Evolutionary conservation across 1,284 basidiomycete species (phyloP), one percentile per base, ranked within the genome.

Genomic region (Afroboletus lepidellus): DNA sequence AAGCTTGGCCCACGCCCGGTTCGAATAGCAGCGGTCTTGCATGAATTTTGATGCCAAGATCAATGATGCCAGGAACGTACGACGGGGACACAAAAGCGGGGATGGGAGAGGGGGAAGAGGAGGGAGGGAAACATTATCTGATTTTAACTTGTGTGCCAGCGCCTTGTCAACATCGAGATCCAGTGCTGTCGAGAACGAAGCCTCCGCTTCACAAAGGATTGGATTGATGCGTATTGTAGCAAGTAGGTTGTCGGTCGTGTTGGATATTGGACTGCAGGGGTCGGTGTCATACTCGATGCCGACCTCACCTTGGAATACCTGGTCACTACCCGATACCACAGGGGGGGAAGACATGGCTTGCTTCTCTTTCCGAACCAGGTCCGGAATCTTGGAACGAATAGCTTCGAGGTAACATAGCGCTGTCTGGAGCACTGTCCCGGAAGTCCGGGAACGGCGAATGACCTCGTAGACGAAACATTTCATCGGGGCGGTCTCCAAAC

Each of bases 21-120:
- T 96, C 15, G 90, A 93, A 64, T 94, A 97, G 49, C 90, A 93
- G 51, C 90, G 86, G 65, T 98, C 94, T 73, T 95, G 92, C 53
- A 90, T 83, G 69, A 95, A 96, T 67, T 98, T 97, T 25, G 89
- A 88, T 0, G 94, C 93, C 41, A 93, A 77, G 56, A 97, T 92
- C 33, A 97, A 75, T 0, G 91, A 85, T 0, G 92, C 92, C 8
- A 97, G 76, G 71, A 97, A 96, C 2, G 92, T 85, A 37, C 93
- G 81, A 18, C 93, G 80, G 2, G 93, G 91, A 65, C 94, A 96
- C 34, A 92, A 78, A 21, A 94, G 78, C 0, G 91, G 91, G 0
- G 87, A 90, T 0, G 86, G 87, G n/a, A 87, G 75, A 11, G 73
- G 69, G 2, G 78, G 73, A 0, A 77, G 73, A 9, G 77, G 76